Evolutionary conservation across 192 early-diverging fungal species (phyloP).

Genomic region (Backusella westeae): DNA sequence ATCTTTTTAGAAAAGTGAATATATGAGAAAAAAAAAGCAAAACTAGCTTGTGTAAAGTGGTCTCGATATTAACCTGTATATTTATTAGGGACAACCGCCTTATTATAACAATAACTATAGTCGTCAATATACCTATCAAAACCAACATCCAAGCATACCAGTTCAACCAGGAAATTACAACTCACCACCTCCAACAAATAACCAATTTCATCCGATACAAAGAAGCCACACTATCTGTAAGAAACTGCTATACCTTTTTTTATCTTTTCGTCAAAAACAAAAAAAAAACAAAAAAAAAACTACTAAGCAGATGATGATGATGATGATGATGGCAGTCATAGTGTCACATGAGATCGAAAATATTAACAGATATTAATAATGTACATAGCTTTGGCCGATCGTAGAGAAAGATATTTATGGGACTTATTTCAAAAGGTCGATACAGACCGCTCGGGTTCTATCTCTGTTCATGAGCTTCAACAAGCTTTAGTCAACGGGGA

Average conservation of each 20-base stretch:
- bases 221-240: conserved; percentile 10
- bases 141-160: neutral
- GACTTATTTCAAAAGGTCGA: conserved; percentile 7
- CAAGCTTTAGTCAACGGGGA: conserved; percentile 37
- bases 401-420: conserved; percentile 2
- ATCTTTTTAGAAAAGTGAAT: neutral
- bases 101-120: conserved; percentile 2
- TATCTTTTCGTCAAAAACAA: neutral
- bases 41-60: neutral
- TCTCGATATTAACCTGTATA: neutral
- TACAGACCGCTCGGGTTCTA: neutral
- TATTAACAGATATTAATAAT: neutral
- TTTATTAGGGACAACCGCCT: neutral
- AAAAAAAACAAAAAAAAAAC: neutral
- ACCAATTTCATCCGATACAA: neutral
- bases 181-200: neutral
- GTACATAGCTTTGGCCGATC: conserved; percentile 2
- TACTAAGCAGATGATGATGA: neutral
- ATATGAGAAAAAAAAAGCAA: neutral
- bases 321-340: neutral
- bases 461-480: conserved; percentile 10
- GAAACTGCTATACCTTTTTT: neutral
- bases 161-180: neutral
- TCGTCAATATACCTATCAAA: neutral
- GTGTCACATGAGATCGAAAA: neutral